These are phyloP conservation scores for Purshia tridentata DNA, from an alignment of 306 rosid genomes.

Conservation along the genomic window DNA sequence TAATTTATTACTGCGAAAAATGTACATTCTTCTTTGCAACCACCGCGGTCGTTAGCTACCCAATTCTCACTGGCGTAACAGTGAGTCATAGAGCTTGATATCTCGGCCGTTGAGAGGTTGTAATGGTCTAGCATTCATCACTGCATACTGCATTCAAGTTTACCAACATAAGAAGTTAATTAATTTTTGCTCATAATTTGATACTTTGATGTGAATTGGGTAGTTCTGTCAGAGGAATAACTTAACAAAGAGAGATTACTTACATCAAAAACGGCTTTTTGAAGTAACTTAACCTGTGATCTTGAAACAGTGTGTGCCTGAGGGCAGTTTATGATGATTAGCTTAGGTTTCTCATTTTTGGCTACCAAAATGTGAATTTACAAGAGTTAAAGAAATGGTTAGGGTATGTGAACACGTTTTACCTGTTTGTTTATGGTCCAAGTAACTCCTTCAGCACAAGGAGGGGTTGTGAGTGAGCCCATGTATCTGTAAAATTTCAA, in stretches of 20 bases:
- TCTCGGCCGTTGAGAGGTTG: conserved; percentile 31
- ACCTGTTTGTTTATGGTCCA: conserved; percentile 43
- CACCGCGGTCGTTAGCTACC: background rate
- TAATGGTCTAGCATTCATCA: conserved; percentile 40
- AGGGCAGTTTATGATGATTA: background rate
- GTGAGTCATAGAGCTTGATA: conserved; percentile 9
- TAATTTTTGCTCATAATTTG: background rate
- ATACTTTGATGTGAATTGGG: background rate
- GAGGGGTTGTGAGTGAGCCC: conserved; percentile 47
- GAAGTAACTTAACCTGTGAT: conserved; percentile 29
- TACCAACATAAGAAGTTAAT: background rate
- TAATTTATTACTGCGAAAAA: background rate
- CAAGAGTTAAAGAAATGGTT: background rate
- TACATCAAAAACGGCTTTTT: conserved; percentile 33
- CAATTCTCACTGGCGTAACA: background rate
- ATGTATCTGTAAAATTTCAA: conserved; percentile 29
- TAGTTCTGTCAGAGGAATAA: too few relatives aligned
- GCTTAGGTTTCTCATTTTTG: background rate
- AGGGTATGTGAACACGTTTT: background rate
- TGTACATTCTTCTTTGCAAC: background rate
- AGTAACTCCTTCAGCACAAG: conserved; percentile 43
- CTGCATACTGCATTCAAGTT: conserved; percentile 29
- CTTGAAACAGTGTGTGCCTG: conserved; percentile 32
- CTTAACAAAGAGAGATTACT: conserved; percentile 5
- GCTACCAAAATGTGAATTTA: background rate